phyloP scores from a whole-genome alignment of 352 stramenopile genomes.

The Pythium aquatile region DNA sequence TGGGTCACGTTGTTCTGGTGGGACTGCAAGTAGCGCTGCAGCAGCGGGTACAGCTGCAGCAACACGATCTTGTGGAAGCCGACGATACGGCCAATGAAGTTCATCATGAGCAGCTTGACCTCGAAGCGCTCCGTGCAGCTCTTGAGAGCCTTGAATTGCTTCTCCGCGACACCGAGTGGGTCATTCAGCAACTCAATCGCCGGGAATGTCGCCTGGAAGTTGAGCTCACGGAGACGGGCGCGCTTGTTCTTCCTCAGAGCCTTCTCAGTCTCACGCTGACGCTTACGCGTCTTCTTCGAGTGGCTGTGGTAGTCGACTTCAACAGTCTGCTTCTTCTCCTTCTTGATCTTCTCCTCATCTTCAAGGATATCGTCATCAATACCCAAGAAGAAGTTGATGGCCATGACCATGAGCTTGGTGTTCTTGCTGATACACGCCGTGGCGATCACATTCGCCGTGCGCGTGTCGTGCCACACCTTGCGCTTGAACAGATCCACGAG shows the following conservation, averaged over 20 bases:
- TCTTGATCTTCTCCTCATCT: conserved; percentile 93
- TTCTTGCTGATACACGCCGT: conserved; percentile 88
- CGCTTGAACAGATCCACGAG: conserved; percentile 96
- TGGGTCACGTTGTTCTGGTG: conserved; percentile 91
- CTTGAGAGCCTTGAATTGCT: conserved; percentile 91
- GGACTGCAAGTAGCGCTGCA: conserved; percentile 92
- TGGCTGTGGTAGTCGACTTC: conserved; percentile 93
- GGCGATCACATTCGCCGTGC: conserved; percentile 96
- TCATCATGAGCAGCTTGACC: conserved; percentile 97
- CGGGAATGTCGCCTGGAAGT: conserved; percentile 89
- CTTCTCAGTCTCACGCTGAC: conserved; percentile 79
- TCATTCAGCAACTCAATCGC: conserved; percentile 98
- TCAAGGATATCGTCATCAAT: conserved; percentile 97
- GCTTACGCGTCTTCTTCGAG: conserved; percentile 96
- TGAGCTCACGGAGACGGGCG: conserved; percentile 69
- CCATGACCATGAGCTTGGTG: conserved; percentile 86
- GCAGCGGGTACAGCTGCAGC: conserved; percentile 94
- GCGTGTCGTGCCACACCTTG: conserved; percentile 96
- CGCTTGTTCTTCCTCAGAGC: conserved; percentile 91
- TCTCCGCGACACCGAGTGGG: conserved; percentile 93
- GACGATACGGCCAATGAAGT: conserved; percentile 96
- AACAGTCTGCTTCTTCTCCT: conserved; percentile 78
- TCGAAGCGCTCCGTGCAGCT: conserved; percentile 90
- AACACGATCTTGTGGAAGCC: conserved; percentile 98
- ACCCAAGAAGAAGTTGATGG: conserved; percentile 98